A percentile compares a stretch with the other conserved stretches of the same genome.
Conservation (phyloP, 148 eudicot species). For the Rhododendron williamsianum region DNA sequence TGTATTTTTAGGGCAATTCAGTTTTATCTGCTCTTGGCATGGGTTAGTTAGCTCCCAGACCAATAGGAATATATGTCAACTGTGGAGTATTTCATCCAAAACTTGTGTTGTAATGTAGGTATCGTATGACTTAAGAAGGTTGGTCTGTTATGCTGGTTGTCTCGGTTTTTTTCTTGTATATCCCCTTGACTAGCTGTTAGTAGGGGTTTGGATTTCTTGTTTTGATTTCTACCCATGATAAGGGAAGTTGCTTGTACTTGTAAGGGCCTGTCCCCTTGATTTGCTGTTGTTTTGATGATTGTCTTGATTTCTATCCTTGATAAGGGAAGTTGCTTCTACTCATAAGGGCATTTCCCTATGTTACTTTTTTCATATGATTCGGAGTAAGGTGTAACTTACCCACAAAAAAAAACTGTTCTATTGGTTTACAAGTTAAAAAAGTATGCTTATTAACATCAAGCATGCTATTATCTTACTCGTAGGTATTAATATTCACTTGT, state of each 20-base stretch:
- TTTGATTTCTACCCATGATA: neutral
- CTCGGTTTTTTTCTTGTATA: neutral
- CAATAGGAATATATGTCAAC: neutral
- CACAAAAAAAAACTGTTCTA: neutral
- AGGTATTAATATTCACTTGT: neutral
- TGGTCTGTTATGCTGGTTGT: neutral
- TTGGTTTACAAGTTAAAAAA: neutral
- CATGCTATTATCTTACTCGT: neutral
- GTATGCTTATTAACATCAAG: neutral
- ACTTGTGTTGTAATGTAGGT: neutral
- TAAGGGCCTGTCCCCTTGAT: neutral
- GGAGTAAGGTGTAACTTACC: neutral
- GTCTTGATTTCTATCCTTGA: neutral
- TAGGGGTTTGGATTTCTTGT: neutral
- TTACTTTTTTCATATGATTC: neutral
- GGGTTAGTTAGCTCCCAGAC: neutral
- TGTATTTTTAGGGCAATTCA: neutral
- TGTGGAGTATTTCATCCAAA: neutral
- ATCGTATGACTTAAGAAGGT: neutral
- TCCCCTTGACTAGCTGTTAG: neutral
- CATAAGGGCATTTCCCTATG: neutral
- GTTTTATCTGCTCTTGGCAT: neutral
- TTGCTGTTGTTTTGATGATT: neutral
- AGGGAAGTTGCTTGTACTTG: neutral
- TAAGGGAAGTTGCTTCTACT: neutral